Base-by-base conservation (phyloP, 306 rosid genomes). In the Acacia confusa region DNA sequence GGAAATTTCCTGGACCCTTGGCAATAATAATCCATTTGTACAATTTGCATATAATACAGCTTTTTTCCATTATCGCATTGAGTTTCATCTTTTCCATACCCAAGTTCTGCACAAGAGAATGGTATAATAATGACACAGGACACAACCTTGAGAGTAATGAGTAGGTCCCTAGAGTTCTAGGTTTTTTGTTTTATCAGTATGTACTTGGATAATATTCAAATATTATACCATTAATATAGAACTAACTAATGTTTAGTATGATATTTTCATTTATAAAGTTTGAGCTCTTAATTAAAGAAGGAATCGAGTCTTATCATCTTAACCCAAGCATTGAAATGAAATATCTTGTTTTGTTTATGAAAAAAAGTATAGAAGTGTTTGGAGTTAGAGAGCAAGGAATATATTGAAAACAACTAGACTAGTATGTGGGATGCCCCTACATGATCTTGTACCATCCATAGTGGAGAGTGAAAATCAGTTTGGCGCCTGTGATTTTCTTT, bases 1-100 rank as follows among this genome's bases (percentile, higher is more conserved):
- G 78, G 40, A 16, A 61, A 76, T 22, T 50, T 9, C 22, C 52
- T 50, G 58, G 79, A 79, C 68, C 88, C 72, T 15, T 78, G 82
- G 63, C 83, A 27, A 65, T 67, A n/a, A 64, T 68, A n/a, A 60
- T 70, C 82, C 57, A 69, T 34, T 38, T 48, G 70, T 13, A 40
- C 74, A 40, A 69, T 27, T 22, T 69, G 74, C 32, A 69, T 19
- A 14, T 2, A 38, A 20, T 10, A 68, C 73, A 40, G 14, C 52
- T 36, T 36, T 36, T 34, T 19, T 2, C 34, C 17, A 60, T 60
- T 16, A 60, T 60, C 34, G 25, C 34, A 12, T 60, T 60, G 66
- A 16, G 44, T 24, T 27, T 5, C 20, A 25, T 36, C 43, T 30
- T 16, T 65, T 32, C 17, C 44, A 25, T 30, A 2, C 22, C 43